phyloP scores from a whole-genome alignment of 495 filamentous ascomycete species.

The Venustampulla echinocandica region DNA sequence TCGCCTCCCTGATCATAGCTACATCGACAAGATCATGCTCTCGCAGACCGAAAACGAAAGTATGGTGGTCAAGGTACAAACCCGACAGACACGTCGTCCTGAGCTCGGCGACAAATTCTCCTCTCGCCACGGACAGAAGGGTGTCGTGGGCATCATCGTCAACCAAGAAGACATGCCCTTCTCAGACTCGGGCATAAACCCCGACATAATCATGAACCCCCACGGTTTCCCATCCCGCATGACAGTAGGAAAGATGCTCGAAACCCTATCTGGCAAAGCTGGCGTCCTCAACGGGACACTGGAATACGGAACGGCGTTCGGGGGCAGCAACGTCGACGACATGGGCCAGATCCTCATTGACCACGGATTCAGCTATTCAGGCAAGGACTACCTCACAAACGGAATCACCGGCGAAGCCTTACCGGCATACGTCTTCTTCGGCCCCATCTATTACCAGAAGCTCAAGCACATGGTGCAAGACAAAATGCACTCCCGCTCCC shows the following conservation, averaged over 20 bases:
- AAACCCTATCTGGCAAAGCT: constrained; percentile 91
- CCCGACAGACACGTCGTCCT: constrained; percentile 82
- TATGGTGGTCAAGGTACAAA: constrained; percentile 81
- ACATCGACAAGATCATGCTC: constrained; percentile 91
- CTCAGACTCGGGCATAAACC: constrained; percentile 77
- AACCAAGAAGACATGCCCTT: constrained; percentile 97
- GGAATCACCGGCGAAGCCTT: constrained; percentile 92
- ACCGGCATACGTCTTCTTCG: constrained; percentile 95
- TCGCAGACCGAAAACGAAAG: constrained; percentile 75
- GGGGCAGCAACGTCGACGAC: constrained; percentile 81
- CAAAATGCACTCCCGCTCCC: constrained; percentile 95
- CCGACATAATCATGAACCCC: constrained; percentile 99
- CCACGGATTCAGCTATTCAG: constrained; percentile 88
- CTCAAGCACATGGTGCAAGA: constrained; percentile 99
- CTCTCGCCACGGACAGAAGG: constrained; percentile 97
- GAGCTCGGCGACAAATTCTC: constrained; percentile 98
- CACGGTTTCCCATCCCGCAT: constrained; percentile 99
- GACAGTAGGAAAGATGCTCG: constrained; percentile 98
- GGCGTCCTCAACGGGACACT: constrained; percentile 72
- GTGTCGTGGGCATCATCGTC: constrained; percentile 92
- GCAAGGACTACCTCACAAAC: constrained; percentile 91
- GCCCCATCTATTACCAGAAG: constrained; percentile 98
- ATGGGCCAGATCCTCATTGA: constrained; percentile 79
- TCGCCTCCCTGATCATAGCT: constrained; percentile 71
- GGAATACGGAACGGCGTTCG: constrained; percentile 84